Evolutionary conservation across 2,329 filamentous ascomycete species (phyloP).

Genomic region (Sodiomyces alkalinus): DNA sequence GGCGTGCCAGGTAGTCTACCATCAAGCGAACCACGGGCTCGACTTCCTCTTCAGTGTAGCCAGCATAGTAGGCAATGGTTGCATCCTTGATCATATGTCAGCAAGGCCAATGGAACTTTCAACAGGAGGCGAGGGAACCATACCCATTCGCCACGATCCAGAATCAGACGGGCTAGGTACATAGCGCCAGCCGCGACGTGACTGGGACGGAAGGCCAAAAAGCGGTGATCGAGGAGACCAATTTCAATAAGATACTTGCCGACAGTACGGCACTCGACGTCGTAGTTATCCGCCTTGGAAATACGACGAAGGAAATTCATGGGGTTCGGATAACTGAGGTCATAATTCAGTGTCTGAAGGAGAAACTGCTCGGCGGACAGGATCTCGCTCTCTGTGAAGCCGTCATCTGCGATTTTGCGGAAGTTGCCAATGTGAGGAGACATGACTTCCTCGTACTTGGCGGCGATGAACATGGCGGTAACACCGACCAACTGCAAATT

Average conservation of each 20-base stretch:
- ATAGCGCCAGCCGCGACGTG: conserved; percentile 85
- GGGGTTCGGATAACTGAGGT: conserved; percentile 95
- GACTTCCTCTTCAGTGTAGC: conserved; percentile 86
- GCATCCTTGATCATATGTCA: no score
- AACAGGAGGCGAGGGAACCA: no score
- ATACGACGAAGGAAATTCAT: conserved; percentile 99
- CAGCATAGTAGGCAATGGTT: conserved; percentile 78
- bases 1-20: conserved; percentile 88
- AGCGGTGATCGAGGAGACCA: conserved; percentile 84
- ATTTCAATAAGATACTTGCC: conserved; percentile 98
- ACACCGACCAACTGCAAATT: conserved; percentile 93
- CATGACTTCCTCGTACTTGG: conserved; percentile 96
- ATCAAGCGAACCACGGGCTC: conserved; percentile 84
- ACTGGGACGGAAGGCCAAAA: conserved; percentile 79
- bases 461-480: conserved; percentile 98
- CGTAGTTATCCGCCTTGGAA: conserved; percentile 98
- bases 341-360: conserved; percentile 80
- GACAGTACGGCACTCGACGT: conserved; percentile 91
- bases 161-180: conserved; percentile 82
- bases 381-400: conserved; percentile 89
- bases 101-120: no score
- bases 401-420: conserved; percentile 90
- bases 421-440: conserved; percentile 97
- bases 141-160: conserved; percentile 87
- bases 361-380: conserved; percentile 94